These are phyloP conservation scores for Metschnikowia santaceciliae DNA, from an alignment of 805 yeast genomes.

Conservation along the genomic window DNA sequence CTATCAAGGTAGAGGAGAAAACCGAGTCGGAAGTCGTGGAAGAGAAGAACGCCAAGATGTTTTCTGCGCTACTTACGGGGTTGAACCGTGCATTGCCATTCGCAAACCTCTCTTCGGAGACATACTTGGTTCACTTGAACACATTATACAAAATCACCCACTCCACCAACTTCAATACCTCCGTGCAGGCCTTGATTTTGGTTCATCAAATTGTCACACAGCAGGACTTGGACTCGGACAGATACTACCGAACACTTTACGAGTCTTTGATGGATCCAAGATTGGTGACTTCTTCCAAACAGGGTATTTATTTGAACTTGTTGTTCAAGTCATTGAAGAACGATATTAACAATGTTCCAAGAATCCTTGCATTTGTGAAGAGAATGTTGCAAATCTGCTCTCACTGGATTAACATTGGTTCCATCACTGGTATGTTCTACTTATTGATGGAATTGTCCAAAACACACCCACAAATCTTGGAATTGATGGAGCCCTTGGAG, in stretches of 20 bases:
- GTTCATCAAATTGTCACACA: conserved; percentile 72
- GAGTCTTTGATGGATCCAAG: conserved; percentile 86
- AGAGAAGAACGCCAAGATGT: conserved; percentile 79
- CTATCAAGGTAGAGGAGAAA: conserved; percentile 58
- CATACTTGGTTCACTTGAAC: conserved; percentile 72
- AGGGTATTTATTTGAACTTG: conserved; percentile 84
- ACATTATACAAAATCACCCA: conserved; percentile 88
- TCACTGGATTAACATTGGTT: conserved; percentile 86
- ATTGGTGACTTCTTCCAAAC: conserved; percentile 81
- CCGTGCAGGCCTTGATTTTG: conserved; percentile 85
- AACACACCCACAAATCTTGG: conserved; percentile 60
- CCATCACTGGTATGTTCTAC: conserved; percentile 77
- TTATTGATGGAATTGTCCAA: conserved; percentile 67
- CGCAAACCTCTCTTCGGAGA: conserved; percentile 66
- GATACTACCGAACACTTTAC: conserved; percentile 84
- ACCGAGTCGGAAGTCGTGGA: conserved; percentile 61
- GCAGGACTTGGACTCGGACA: conserved; percentile 53
- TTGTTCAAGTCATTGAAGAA: conserved; percentile 77
- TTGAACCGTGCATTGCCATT: conserved; percentile 95
- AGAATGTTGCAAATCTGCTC: conserved; percentile 81
- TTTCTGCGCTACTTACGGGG: conserved; percentile 90
- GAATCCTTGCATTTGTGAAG: conserved; percentile 88
- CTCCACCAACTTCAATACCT: conserved; percentile 89
- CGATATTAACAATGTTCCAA: conserved; percentile 50
- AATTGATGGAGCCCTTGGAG: conserved; percentile 51